Conservation (phyloP, 2,329 filamentous ascomycete genomes). For the Aspergillus pseudoterreus region DNA sequence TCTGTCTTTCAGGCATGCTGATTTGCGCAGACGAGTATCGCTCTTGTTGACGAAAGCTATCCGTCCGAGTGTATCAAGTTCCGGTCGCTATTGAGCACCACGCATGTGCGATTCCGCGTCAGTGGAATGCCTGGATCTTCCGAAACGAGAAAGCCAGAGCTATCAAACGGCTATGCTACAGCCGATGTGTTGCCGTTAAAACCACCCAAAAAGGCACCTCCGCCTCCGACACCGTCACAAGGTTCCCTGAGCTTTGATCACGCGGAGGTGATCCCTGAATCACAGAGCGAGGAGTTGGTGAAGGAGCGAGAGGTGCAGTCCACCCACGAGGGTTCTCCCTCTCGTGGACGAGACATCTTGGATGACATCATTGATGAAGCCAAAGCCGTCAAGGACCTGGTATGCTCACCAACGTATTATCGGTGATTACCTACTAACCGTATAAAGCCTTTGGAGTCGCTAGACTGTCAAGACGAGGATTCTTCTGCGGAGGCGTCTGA, state of each 20-base stretch:
- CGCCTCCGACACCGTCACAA: constrained; percentile 15
- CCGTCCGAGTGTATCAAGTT: constrained; percentile 65
- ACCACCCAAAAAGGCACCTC: constrained; percentile 14
- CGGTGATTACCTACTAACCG: constrained; percentile 3
- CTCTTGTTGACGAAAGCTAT: constrained; percentile 67
- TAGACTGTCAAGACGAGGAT: constrained; percentile 27
- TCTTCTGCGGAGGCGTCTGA: constrained; percentile 9
- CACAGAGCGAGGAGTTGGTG: neutral
- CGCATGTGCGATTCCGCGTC: constrained; percentile 50
- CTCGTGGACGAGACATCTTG: constrained; percentile 51
- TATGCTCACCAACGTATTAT: constrained; percentile 17
- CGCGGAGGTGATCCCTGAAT: neutral
- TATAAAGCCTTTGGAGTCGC: constrained; percentile 31
- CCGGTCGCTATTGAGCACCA: constrained; percentile 55
- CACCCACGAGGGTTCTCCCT: constrained; percentile 2
- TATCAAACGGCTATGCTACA: constrained; percentile 4
- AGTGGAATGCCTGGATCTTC: constrained; percentile 16
- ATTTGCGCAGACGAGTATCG: constrained; percentile 22
- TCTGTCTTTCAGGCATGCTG: constrained; percentile 12
- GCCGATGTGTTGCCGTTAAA: constrained; percentile 29
- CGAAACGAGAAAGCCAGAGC: constrained; percentile 9
- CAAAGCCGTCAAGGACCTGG: constrained; percentile 57
- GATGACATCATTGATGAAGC: constrained; percentile 62
- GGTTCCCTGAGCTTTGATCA: constrained; percentile 3
- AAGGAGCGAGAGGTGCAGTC: constrained; percentile 2